Evolutionary conservation across 352 stramenopile genomes (phyloP), one percentile per base, ranked within the genome.

Genomic region (Phytophthora palmivora): DNA sequence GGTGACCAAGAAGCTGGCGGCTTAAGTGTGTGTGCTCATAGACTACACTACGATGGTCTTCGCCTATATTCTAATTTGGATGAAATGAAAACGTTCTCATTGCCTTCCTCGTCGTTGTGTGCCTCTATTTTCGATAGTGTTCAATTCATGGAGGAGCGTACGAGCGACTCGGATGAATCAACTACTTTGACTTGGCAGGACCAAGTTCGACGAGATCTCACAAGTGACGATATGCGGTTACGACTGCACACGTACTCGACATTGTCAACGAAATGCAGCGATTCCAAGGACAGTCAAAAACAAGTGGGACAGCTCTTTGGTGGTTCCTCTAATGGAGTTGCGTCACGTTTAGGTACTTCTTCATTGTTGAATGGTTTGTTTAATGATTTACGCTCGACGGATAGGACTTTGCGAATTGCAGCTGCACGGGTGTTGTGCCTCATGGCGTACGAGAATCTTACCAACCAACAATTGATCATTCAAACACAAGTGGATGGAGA

Each of bases 1-100:
- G 16, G 78, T 95, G 11, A 72, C 82, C 60, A 91, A 89, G 76
- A 94, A 94, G 69, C 74, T 97, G 30, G 70, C 84, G 14, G 75
- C 71, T 33, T 87, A 86, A 51, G 45, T 46, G 11, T 48, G n/a
- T 21, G 6, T 24, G n/a, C 16, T 22, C 11, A 46, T 24, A 51
- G 52, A 52, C 52, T 32, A 21, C 26, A 1, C 22, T 48, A n/a
- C 3, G 19, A 2, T n/a, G 22, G 36, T 58, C 19, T 32, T 44
- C 33, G 6, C 15, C 33, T 37, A 45, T 43, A 45, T 48, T 51
- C 58, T 69, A 58, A 68, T 49, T 64, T 24, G 45, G 45, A 63
- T 34, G 30, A n/a, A 58, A 69, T 58, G 28, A 50, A 53, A 58
- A 14, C 44, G 5, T 48, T 28, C 16, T 55, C 42, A 16, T 51